Base-by-base conservation (phyloP, 805 yeast species). In the Tetrapisispora taiwanensis region DNA sequence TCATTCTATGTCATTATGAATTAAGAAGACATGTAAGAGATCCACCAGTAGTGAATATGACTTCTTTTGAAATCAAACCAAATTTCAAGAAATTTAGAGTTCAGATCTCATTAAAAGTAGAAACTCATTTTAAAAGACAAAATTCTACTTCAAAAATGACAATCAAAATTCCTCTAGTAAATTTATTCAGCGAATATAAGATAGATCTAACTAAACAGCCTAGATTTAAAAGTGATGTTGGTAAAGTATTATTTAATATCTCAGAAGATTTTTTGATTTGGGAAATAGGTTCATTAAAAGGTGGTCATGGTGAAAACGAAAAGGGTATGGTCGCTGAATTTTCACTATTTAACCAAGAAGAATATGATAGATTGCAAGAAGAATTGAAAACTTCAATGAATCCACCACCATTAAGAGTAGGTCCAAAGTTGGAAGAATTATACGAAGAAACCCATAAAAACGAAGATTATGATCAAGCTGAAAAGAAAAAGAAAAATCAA, bases 211-310 rank as follows among this genome's bases (percentile, higher is more conserved):
- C 66, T 40, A 69, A 67, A 45, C 66, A 74, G 2, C 76, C 89
- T 19, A 76, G 78, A 52, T 86, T 78, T 62, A 84, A 81, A 54
- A 71, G 92, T 4, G 79, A 79, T 50, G 52, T 72, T 30, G 97
- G 97, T 0, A 71, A 72, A 32, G 92, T 85, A 1, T 66, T 74
- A 10, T 84, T 80, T 58, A 79, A 79, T 46, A 72, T 92, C 7
- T 90, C 87, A 50, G 71, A 75, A 36, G 75, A 81, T 28, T 77
- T 76, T 43, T 63, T 89, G 2, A 60, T 81, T 1, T 89, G 97
- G 97, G 73, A 73, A 36, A 71, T 88, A 15, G 77, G 74, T 4
- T 69, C 79, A 18, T 62, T 86, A 44, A 77, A 76, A 39, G 68
- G 68, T 20, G 65, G 66, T 1, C 65, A 61, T 17, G 95, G 95